Percentiles rank a stretch among this genome's conserved stretches.
Conservation (phyloP, 208 protist species). For the Trypanosoma cruzi region DNA sequence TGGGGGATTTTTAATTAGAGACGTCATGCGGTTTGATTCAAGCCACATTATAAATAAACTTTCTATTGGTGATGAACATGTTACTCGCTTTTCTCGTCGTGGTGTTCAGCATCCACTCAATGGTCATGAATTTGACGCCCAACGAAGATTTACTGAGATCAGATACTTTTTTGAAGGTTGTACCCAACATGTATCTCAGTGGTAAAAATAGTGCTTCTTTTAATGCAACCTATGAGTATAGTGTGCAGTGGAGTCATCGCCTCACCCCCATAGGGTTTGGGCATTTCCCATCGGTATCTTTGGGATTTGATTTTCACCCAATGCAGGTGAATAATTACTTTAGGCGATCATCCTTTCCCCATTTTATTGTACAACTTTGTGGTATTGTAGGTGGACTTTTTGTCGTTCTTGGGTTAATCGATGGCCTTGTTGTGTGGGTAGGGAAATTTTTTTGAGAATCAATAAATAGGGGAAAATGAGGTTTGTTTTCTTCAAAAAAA, state of each 20-base stretch:
- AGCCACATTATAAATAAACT: conserved; percentile 74
- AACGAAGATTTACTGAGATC: conserved; percentile 34
- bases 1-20: conserved; percentile 32
- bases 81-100: conserved; percentile 62
- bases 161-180: conserved; percentile 65
- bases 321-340: conserved; percentile 86
- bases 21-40: conserved; percentile 61
- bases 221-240: conserved; percentile 68
- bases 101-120: conserved; percentile 48
- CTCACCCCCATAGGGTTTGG: conserved; percentile 33
- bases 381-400: conserved; percentile 90
- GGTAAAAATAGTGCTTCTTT: conserved; percentile 11
- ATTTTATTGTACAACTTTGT: conserved; percentile 82
- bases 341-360: conserved; percentile 50
- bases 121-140: conserved; percentile 30
- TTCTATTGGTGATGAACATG: conserved; percentile 56
- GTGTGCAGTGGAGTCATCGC: conserved; percentile 49
- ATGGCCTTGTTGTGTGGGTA: conserved; percentile 44
- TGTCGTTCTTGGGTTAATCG: conserved; percentile 76
- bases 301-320: conserved; percentile 63
- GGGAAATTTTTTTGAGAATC: conserved; percentile 5
- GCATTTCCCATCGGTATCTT: conserved; percentile 47
- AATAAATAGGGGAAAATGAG: neutral
- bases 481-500: neutral
- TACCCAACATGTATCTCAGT: conserved; percentile 65